These are phyloP conservation scores for Phaeoacremonium minimum DNA, from an alignment of 2,329 filamentous ascomycete species.

Conservation along the genomic window DNA sequence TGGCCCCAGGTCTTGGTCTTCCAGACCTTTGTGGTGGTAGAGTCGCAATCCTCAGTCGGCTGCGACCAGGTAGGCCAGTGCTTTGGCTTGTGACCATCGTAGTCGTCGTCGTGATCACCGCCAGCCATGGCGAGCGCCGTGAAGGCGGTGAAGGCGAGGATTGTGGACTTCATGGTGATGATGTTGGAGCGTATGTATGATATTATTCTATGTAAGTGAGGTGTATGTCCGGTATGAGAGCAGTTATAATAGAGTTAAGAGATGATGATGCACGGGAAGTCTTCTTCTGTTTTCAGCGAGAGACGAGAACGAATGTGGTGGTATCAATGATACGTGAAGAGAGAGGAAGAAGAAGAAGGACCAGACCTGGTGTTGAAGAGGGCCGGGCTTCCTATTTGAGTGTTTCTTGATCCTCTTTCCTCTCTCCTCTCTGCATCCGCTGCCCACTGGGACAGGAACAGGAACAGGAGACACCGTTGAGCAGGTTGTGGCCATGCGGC, in stretches of 20 bases:
- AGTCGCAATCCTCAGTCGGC: too few species aligned
- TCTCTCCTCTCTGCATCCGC: too few species aligned
- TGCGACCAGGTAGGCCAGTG: neutral
- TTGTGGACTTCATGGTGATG: constrained; percentile 17
- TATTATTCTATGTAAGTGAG: constrained; percentile 2
- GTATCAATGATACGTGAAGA: constrained; percentile 13
- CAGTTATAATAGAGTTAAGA: neutral
- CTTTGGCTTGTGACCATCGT: neutral
- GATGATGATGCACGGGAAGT: too few species aligned
- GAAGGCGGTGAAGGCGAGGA: constrained; percentile 12
- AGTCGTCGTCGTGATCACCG: constrained; percentile 3
- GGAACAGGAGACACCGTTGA: too few species aligned
- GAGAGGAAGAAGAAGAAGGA: too few species aligned
- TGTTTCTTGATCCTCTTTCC: too few species aligned
- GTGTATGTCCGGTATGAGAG: constrained; percentile 1
- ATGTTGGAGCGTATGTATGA: constrained; percentile 1
- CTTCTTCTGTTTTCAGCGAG: constrained; percentile 9
- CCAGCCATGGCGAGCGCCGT: constrained; percentile 13
- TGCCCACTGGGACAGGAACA: too few species aligned
- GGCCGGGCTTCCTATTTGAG: too few species aligned
- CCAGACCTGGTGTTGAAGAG: too few species aligned
- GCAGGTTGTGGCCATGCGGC: too few species aligned
- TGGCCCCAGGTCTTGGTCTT: neutral
- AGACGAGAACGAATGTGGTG: constrained; percentile 16
- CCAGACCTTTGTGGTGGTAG: too few species aligned